phyloP scores from a whole-genome alignment of 371 early-diverging fungal species.

The Polyrhizophydium stewartii region DNA sequence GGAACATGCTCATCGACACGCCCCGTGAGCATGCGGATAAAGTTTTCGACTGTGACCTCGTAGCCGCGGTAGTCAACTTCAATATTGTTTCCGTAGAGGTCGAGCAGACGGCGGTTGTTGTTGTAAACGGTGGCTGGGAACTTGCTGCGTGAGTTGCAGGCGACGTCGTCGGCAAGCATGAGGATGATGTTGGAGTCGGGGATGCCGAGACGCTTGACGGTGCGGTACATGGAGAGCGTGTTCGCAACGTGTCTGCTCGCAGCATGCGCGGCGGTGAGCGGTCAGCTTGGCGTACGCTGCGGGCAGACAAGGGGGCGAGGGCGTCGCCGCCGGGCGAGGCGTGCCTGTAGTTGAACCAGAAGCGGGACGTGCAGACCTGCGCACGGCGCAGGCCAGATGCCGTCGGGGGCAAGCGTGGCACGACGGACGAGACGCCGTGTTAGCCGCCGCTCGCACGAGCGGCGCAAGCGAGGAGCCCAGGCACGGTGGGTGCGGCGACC shows the following conservation, averaged over 20 bases:
- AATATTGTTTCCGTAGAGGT: slow-evolving; percentile 90
- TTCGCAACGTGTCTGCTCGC: slow-evolving; percentile 89
- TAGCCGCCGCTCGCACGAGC: too few species aligned
- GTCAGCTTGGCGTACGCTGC: too few species aligned
- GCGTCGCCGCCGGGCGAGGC: background rate
- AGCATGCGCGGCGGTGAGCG: slow-evolving; percentile 17
- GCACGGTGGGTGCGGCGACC: background rate
- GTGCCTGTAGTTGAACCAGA: slow-evolving; percentile 77
- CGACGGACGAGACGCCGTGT: too few species aligned
- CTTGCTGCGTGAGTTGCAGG: slow-evolving; percentile 92
- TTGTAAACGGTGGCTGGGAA: slow-evolving; percentile 92
- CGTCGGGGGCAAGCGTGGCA: too few species aligned
- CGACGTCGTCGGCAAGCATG: slow-evolving; percentile 96
- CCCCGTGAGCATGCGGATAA: slow-evolving; percentile 92
- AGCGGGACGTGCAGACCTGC: slow-evolving; percentile 92
- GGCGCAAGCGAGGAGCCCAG: too few species aligned
- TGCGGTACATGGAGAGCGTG: slow-evolving; percentile 91
- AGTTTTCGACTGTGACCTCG: slow-evolving; percentile 96
- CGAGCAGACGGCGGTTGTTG: slow-evolving; percentile 72
- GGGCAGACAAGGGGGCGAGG: too few species aligned
- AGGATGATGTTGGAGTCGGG: slow-evolving; percentile 96
- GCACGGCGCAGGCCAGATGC: too few species aligned
- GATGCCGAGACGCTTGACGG: slow-evolving; percentile 96
- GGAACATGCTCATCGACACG: slow-evolving; percentile 42
- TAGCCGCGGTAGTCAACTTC: slow-evolving; percentile 98